Base-by-base conservation (phyloP, 2,329 filamentous ascomycete species). In the Penicillium sp. region DNA sequence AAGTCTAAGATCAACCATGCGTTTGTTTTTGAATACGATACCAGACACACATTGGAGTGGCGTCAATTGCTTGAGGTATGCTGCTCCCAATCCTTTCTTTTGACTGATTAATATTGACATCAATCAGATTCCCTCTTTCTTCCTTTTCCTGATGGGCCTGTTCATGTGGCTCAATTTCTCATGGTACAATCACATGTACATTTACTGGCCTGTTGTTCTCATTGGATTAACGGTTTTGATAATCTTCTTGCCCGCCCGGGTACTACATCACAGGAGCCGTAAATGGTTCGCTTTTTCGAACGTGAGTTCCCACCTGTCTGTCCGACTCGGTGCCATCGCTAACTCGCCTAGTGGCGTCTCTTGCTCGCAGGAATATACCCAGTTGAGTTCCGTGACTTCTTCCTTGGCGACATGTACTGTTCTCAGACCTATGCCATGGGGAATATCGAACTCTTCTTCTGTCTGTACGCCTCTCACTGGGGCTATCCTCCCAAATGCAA, bases 351-450 rank as follows among this genome's bases (percentile, higher is more conserved):
- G 88, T 95, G 90, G 84, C 90, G 94, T 57, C 80, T 97, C 16
- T 77, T 95, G 49, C 82, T 93, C 46, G 91, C 93, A 13, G 92
- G 92, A 4, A 71, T 96, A 18, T 97, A 95, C 67, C 91, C 91
- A 1, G 94, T 99, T 47, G 93, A 97, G 71, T 99, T 97, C 71
- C 86, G 92, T 54, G 94, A 99, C 74, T 97, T 99, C 76, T 97
- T 97, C 74, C 82, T 97, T 0, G 94, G 94, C 49, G 94, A 99
- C 71, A 97, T 97, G 81, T 96, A 96, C 73, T 97, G 93, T 74
- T 97, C 94, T 2, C 80, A 96, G 52, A 96, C 92, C 5, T 99
- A 99, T 73, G 84, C 88, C 14, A 90, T 91, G 74, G 88, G 90
- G 57, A 97, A 97, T 67, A 83, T 96, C 38, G 90, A 92, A 64